phyloP scores from a whole-genome alignment of 495 filamentous ascomycete genomes.

The Penicillium atrosanguineum region DNA sequence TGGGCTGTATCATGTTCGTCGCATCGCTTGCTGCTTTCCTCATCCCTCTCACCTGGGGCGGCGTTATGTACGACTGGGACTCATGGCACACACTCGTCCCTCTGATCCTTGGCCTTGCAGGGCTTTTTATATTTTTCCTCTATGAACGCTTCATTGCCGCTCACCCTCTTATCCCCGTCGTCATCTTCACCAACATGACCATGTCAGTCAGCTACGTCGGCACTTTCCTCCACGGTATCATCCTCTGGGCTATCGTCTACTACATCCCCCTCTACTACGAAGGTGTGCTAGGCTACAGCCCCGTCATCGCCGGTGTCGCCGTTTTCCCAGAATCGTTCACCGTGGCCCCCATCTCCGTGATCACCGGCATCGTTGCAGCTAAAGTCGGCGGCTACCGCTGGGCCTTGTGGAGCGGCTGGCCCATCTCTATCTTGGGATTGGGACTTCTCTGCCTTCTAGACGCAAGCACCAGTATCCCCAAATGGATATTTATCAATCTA shows the following conservation, averaged over 20 bases:
- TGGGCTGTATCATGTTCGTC: slow-evolving; percentile 51
- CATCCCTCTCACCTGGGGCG: slow-evolving; percentile 55
- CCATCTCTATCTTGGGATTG: slow-evolving; percentile 31
- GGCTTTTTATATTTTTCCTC: slow-evolving; percentile 11
- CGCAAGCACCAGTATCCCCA: slow-evolving; percentile 25
- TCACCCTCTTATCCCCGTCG: slow-evolving; percentile 35
- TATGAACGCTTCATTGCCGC: slow-evolving; percentile 38
- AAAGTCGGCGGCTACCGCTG: slow-evolving; percentile 37
- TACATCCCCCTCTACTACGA: slow-evolving; percentile 40
- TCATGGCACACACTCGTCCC: slow-evolving; percentile 48
- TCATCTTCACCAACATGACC: slow-evolving; percentile 37
- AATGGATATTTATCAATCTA: slow-evolving; percentile 40
- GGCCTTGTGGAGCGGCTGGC: slow-evolving; percentile 30
- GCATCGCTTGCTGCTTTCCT: slow-evolving; percentile 43
- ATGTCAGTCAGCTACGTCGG: slow-evolving; percentile 29
- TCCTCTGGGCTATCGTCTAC: slow-evolving; percentile 33
- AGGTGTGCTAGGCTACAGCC: slow-evolving; percentile 34
- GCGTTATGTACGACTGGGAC: slow-evolving; percentile 49
- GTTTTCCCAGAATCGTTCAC: slow-evolving; percentile 35
- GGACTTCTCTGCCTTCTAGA: slow-evolving; percentile 37
- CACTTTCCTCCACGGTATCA: slow-evolving; percentile 40
- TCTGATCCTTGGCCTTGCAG: slow-evolving; percentile 18
- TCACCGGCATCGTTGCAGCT: slow-evolving; percentile 27
- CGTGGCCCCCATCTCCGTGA: slow-evolving; percentile 14
- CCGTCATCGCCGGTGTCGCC: slow-evolving; percentile 25